Percentiles rank a stretch among this genome's conserved stretches.
Conservation (phyloP, 768 basidiomycete species). For the Boletus pseudopeckii region DNA sequence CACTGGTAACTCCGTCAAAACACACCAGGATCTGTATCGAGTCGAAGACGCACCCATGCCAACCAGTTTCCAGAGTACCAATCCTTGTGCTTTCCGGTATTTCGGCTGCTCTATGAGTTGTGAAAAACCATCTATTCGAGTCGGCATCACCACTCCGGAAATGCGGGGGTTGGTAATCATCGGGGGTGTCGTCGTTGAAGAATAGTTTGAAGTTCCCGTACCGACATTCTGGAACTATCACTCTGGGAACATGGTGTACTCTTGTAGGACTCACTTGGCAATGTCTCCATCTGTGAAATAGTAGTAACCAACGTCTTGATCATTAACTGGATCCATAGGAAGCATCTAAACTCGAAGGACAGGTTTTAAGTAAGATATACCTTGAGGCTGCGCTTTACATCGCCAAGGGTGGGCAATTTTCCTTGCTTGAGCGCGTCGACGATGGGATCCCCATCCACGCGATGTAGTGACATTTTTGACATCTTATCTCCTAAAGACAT, state of each 20-base stretch:
- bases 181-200: slow-evolving; percentile 75
- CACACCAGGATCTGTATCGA: not conserved
- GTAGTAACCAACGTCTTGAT: slow-evolving; percentile 75
- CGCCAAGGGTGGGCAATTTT: slow-evolving; percentile 65
- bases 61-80: slow-evolving; percentile 65
- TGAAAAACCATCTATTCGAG: slow-evolving; percentile 78
- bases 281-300: slow-evolving; percentile 74
- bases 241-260: not conserved
- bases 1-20: slow-evolving; percentile 36
- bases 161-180: slow-evolving; percentile 80
- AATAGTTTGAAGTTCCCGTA: slow-evolving; percentile 88
- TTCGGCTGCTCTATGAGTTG: slow-evolving; percentile 71
- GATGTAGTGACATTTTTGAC: slow-evolving; percentile 46
- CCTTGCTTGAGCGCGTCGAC: slow-evolving; percentile 57
- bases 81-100: slow-evolving; percentile 70
- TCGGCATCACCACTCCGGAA: slow-evolving; percentile 69
- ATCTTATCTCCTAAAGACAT: slow-evolving; percentile 68
- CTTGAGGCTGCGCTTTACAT: slow-evolving; percentile 81
- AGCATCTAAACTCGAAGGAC: not conserved
- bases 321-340: slow-evolving; percentile 46
- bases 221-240: slow-evolving; percentile 53
- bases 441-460: slow-evolving; percentile 50
- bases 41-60: slow-evolving; percentile 55
- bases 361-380: slow-evolving; percentile 32
- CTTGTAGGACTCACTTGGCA: slow-evolving; percentile 57